phyloP scores from a whole-genome alignment of 2,329 filamentous ascomycete genomes.

The Cercospora zeina region DNA sequence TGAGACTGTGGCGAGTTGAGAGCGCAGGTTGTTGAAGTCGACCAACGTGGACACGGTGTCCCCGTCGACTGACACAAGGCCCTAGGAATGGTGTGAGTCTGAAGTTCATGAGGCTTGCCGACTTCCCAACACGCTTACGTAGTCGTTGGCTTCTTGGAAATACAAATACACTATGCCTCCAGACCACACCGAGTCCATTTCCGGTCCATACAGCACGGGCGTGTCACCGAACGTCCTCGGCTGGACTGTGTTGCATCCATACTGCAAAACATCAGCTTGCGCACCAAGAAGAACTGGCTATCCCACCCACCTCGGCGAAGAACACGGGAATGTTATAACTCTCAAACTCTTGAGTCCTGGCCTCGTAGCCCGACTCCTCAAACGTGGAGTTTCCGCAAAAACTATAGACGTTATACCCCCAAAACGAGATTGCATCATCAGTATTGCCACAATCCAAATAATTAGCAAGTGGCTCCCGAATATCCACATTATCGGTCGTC shows the following conservation, averaged over 20 bases:
- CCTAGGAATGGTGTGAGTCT: constrained; percentile 31
- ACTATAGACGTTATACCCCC: constrained; percentile 99
- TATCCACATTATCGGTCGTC: constrained; percentile 85
- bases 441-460: constrained; percentile 90
- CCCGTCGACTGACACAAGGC: constrained; percentile 65
- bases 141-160: constrained; percentile 86
- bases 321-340: constrained; percentile 92
- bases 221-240: constrained; percentile 85
- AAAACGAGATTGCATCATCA: constrained; percentile 80
- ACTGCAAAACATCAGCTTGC: constrained; percentile 46
- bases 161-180: constrained; percentile 99
- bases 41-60: constrained; percentile 64
- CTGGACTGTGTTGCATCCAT: constrained; percentile 80
- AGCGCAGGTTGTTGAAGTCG: constrained; percentile 73
- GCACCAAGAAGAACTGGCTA: not conserved
- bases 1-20: constrained; percentile 65
- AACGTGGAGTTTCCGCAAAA: constrained; percentile 91
- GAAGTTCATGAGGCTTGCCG: not conserved
- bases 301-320: constrained; percentile 70
- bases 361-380: constrained; percentile 73
- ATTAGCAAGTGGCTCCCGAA: constrained; percentile 76
- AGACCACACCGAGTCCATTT: constrained; percentile 87
- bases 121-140: constrained; percentile 38
- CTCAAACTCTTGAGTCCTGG: constrained; percentile 80
- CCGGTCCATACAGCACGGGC: constrained; percentile 69